Evolutionary conservation across 306 rosid genomes (phyloP), one percentile per base, ranked within the genome.

Genomic region (Rosa chinensis): DNA sequence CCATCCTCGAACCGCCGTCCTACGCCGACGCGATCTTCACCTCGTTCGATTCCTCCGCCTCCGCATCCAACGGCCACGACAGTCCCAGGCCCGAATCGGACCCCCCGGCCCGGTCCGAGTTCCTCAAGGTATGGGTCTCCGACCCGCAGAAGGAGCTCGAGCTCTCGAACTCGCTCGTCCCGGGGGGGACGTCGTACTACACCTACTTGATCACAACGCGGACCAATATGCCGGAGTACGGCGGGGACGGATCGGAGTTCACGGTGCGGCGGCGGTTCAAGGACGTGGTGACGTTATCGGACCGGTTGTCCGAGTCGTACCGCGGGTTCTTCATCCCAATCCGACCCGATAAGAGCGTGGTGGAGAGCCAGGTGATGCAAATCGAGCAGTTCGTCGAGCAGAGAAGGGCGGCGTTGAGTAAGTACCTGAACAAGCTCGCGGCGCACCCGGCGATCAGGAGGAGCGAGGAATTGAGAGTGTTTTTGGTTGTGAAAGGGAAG

Each of bases 241-340:
- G 87, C 8, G 85, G 87, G 6, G 78, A 73, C 8, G 81, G 85
- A 75, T 80, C 87, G 55, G 89, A 86, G 39, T 83, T 86, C 76
- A 53, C 79, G 6, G 80, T 86, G 32, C 81, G 89, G 76, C 70
- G 87, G 85, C 83, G 89, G 63, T 86, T 86, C 82, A 83, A 77
- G 80, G 89, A 86, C 76, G 87, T 86, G 63, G 89, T 86, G 58
- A 80, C 89, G 74, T 42, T 86, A 58, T 76, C 89, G 52, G 89
- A 84, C 55, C 82, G 90, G 42, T 52, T 87, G 67, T 13, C 85
- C 17, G 87, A 84, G 62, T 66, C 85, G 32, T 79, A 76, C 72
- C 64, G 85, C 11, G 89, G 89, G 4, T 78, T 81, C 47, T 79
- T 87, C 72, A 82, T 87, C 5, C 89, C 89, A 43, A 59, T 76